Conservation (phyloP, 2,329 filamentous ascomycete genomes). For the Amesomyces nigricolor region DNA sequence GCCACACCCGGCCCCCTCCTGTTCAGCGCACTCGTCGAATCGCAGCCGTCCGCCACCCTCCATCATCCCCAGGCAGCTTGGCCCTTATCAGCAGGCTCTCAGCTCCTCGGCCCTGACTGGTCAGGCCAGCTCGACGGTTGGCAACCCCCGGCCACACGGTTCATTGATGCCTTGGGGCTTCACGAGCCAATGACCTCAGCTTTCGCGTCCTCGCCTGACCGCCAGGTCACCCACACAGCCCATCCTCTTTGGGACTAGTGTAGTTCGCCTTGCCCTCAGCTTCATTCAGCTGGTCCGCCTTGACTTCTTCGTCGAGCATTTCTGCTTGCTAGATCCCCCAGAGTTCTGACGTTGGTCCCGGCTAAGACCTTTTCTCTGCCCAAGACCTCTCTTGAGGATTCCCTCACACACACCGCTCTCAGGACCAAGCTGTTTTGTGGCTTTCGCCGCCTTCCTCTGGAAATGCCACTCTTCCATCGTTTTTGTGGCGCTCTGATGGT, state of each 20-base stretch:
- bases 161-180: neutral
- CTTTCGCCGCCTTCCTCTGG: neutral
- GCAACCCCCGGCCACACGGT: constrained; percentile 1
- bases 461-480: neutral
- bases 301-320: neutral
- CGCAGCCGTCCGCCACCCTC: constrained; percentile 15
- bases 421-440: neutral
- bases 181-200: neutral
- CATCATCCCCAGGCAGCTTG: constrained; percentile 9
- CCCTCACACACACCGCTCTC: neutral
- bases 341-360: neutral
- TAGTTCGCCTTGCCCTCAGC: constrained; percentile 20
- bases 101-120: constrained; percentile 8
- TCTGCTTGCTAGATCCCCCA: neutral
- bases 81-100: constrained; percentile 16
- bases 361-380: neutral
- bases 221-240: constrained; percentile 8
- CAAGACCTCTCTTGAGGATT: too few species aligned
- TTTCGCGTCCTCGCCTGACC: constrained; percentile 9
- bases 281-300: constrained; percentile 21
- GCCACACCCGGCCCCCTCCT: constrained; percentile 8
- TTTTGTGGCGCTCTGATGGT: neutral
- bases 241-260: constrained; percentile 11
- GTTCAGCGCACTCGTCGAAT: constrained; percentile 9
- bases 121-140: neutral